Evolutionary conservation across 768 basidiomycete genomes (phyloP), one percentile per base, ranked within the genome.

Genomic region (Fomitopsis serialis): DNA sequence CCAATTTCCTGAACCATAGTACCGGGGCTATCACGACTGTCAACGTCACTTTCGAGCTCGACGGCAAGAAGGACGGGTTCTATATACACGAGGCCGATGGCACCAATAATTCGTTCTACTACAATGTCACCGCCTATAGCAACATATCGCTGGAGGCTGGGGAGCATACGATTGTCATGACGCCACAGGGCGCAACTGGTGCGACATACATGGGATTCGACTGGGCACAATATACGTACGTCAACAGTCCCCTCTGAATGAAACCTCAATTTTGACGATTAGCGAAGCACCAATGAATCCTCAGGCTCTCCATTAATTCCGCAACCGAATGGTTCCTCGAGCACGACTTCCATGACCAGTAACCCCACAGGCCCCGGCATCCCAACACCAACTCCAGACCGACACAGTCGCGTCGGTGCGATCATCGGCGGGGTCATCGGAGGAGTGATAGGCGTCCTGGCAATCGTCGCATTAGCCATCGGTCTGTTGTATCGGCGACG

Each of bases 11-110:
- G 4, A 23, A 17, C 5, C 24, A 21, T 17, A 32, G 29, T 11
- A 32, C 29, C 29, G 29, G 29, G 6, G 51, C 50, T 0, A 53
- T 52, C 3, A 54, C 55, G 8, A 40, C 48, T 29, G 49, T 53
- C 15, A 56, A 59, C 45, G 29, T 56, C 37, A 54, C 44, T 25
- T 56, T 59, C 54, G 12, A 42, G 12, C 35, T 59, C 25, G 58
- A 59, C 29, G 53, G 52, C 19, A 8, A n/a, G 13, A 17, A 5
- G 10, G 47, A 42, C 1, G 49, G 46, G n/a, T 24, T 35, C 12
- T 54, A 45, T 43, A n/a, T 25, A 3, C 54, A 54, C 50, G 6
- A 45, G 2, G 36, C 56, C 12, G 40, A 21, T 3, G 40, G 22
- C 24, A 27, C 25, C 13, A 35, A 32, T 32, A 11, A 23, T 6